Evolutionary conservation across 148 eudicot genomes (phyloP), one percentile per base, ranked within the genome.

Genomic region (Amaranthus hypochondriacus): DNA sequence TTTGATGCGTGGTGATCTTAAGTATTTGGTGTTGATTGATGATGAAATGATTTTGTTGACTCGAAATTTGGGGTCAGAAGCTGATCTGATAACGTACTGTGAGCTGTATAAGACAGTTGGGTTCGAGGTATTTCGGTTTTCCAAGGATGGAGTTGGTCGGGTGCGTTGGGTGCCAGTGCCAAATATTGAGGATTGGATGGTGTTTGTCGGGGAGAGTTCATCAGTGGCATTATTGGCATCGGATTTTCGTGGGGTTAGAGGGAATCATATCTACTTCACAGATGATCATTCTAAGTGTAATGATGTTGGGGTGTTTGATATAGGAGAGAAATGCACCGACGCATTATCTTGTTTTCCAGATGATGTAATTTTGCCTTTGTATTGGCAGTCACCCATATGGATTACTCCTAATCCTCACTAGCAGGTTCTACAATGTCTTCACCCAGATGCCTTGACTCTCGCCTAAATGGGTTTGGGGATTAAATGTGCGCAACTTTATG

Each of bases 161-260:
- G 82, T 72, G 74, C 14, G 69, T 50, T 93, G 98, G 98, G 88
- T 87, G 56, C 72, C 52, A 43, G 74, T 90, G 70, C 78, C 56
- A 3, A 77, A 76, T n/a, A 81, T 93, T 80, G 92, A 81, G 44
- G 86, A 83, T 42, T 64, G 28, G 60, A 62, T 78, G 76, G n/a
- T 92, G 79, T 92, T 88, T 68, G 46, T 90, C 39, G 92, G 96
- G 72, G 84, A 78, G 69, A 93, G 85, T 81, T 80, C 89, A 0
- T 87, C 98, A 0, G 68, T 90, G 75, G 89, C 81, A 5, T 77
- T 87, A 75, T 75, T 56, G 7, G 87, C 87, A 4, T 77, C 77
- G 18, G 87, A 86, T 83, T 86, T 75, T 72, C 73, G 72, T 0
- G 90, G 90, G 49, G 89, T 88, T 79, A 81, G 79, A 77, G 87